Conservation (phyloP, 202 grass and related monocot genomes). For the Alloteropsis angusta region DNA sequence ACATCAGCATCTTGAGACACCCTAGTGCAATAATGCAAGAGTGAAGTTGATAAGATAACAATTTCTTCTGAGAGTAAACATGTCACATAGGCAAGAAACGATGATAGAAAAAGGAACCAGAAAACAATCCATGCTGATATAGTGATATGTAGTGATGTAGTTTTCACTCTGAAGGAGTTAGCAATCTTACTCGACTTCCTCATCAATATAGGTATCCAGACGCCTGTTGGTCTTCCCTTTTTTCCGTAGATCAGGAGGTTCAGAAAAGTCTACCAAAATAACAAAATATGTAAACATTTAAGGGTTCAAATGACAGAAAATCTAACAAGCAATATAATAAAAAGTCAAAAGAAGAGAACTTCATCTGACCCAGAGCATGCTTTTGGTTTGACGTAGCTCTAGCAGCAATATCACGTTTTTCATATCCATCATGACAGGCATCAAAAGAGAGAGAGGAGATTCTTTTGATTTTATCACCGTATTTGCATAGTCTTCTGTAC, state of each 20-base stretch:
- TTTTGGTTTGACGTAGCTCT: conserved; percentile 30
- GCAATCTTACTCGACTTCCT: conserved; percentile 77
- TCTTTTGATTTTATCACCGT: conserved; percentile 53
- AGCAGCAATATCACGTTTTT: conserved; percentile 11
- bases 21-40: conserved; percentile 34
- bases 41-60: conserved; percentile 8
- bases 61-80: not conserved
- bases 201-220: conserved; percentile 56
- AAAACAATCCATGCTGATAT: not conserved
- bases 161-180: not conserved
- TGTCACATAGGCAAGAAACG: not conserved
- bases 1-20: conserved; percentile 70
- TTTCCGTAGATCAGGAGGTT: conserved; percentile 36
- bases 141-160: not conserved
- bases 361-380: conserved; percentile 41
- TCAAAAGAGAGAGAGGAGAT: conserved; percentile 34
- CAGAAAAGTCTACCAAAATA: conserved; percentile 19
- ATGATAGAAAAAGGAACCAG: not conserved
- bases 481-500: conserved; percentile 77
- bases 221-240: conserved; percentile 36
- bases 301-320: not conserved
- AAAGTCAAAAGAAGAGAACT: not conserved
- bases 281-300: not conserved
- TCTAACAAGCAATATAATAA: not conserved
- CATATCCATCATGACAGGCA: conserved; percentile 27